These are phyloP conservation scores for Purpureocillium lavendulum DNA, from an alignment of 2,329 filamentous ascomycete genomes.

Conservation along the genomic window DNA sequence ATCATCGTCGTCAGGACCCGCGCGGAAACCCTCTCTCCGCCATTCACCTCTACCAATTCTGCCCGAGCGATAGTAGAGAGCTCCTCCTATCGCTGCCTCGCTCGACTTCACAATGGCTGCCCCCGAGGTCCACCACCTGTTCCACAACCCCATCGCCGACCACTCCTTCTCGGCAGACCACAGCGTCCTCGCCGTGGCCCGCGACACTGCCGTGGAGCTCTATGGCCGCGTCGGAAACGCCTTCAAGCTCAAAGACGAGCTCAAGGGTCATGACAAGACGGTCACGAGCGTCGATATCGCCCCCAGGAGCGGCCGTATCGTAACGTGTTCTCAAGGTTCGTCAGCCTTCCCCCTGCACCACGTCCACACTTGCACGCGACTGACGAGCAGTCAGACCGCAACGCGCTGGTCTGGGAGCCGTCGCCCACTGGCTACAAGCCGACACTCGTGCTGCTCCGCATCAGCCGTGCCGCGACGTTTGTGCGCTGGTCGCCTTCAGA, in stretches of 20 bases:
- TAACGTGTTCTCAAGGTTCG: slow-evolving; percentile 89
- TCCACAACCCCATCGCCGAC: slow-evolving; percentile 92
- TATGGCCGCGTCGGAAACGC: slow-evolving; percentile 65
- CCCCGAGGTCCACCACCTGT: slow-evolving; percentile 92
- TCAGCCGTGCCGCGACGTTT: slow-evolving; percentile 93
- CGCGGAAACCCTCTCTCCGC: too few species aligned
- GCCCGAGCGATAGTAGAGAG: slow-evolving; percentile 84
- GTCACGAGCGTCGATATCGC: slow-evolving; percentile 96
- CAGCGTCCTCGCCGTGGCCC: slow-evolving; percentile 79
- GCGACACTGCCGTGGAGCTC: slow-evolving; percentile 83
- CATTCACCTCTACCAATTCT: too few species aligned
- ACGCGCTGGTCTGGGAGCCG: slow-evolving; percentile 96
- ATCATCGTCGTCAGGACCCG: slow-evolving; percentile 8
- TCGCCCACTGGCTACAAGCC: slow-evolving; percentile 92
- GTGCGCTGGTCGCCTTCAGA: slow-evolving; percentile 96
- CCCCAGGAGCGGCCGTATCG: slow-evolving; percentile 81
- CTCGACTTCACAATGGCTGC: slow-evolving; percentile 55
- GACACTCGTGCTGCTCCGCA: slow-evolving; percentile 90
- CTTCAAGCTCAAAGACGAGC: slow-evolving; percentile 81
- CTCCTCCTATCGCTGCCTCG: slow-evolving; percentile 41
- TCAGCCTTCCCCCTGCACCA: not conserved
- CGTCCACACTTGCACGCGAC: slow-evolving; percentile 5
- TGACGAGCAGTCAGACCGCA: slow-evolving; percentile 68
- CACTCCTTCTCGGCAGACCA: slow-evolving; percentile 96
- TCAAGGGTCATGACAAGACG: slow-evolving; percentile 94